Conservation (phyloP, 768 basidiomycete genomes). For the Boletellus sp. region DNA sequence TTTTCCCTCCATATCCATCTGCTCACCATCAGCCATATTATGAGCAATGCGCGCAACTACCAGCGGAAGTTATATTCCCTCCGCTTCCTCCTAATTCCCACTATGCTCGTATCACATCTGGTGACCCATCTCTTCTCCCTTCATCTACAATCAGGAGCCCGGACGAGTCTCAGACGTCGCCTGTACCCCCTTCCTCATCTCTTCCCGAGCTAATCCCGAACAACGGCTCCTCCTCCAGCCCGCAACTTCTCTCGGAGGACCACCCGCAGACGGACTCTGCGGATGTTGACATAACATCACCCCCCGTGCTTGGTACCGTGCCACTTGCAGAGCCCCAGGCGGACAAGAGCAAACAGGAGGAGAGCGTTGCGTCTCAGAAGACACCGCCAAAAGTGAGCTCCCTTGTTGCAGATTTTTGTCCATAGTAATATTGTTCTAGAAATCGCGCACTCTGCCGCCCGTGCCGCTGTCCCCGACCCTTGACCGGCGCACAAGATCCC, state of each 20-base stretch:
- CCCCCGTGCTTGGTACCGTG: slow-evolving; percentile 8
- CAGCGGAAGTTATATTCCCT: slow-evolving; percentile 71
- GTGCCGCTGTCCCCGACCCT: slow-evolving; percentile 47
- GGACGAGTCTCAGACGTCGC: slow-evolving; percentile 25
- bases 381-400: slow-evolving; percentile 28
- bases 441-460: slow-evolving; percentile 37
- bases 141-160: slow-evolving; percentile 23
- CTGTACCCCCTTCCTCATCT: slow-evolving; percentile 35
- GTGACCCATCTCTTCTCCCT: slow-evolving; percentile 19
- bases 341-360: slow-evolving; percentile 18
- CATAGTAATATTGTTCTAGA: slow-evolving; percentile 24
- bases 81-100: slow-evolving; percentile 56
- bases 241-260: slow-evolving; percentile 38
- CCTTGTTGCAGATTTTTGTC: neutral
- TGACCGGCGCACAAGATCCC: slow-evolving; percentile 30
- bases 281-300: slow-evolving; percentile 18
- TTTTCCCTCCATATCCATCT: slow-evolving; percentile 55
- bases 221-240: slow-evolving; percentile 65
- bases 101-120: slow-evolving; percentile 32
- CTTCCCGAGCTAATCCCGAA: slow-evolving; percentile 65
- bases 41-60: slow-evolving; percentile 51
- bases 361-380: slow-evolving; percentile 12
- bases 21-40: slow-evolving; percentile 75
- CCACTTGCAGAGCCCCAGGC: slow-evolving; percentile 8
- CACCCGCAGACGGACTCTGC: slow-evolving; percentile 15